Percentiles rank a stretch among this genome's conserved stretches.
Conservation (phyloP, 73 alveolate genomes). For the Paramecium octaurelia region DNA sequence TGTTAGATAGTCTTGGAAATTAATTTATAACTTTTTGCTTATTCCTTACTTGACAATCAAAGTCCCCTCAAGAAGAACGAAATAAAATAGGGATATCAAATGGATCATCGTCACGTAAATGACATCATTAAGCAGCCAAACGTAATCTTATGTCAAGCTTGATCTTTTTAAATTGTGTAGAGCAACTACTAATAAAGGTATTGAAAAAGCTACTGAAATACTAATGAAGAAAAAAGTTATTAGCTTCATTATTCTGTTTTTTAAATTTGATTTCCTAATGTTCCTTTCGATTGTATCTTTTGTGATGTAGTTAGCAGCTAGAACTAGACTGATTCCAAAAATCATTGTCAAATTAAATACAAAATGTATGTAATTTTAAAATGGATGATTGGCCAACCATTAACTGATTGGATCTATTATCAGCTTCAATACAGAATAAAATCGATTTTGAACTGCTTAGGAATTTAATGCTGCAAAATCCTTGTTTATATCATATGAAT, state of each 20-base stretch:
- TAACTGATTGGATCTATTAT: not conserved
- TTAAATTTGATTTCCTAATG: not conserved
- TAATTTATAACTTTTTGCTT: not conserved
- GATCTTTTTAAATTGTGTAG: not conserved
- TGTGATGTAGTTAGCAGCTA: not conserved
- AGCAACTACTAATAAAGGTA: not conserved
- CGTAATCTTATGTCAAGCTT: not conserved
- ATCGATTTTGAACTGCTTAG: not conserved
- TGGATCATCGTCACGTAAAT: not conserved
- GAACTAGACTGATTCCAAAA: not conserved
- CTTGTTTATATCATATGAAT: not conserved
- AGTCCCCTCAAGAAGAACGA: not conserved
- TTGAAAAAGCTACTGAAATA: not conserved
- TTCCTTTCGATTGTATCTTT: not conserved
- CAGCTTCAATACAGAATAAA: not conserved
- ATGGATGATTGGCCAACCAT: not conserved
- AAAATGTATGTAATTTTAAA: not conserved
- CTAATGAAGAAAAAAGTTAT: not conserved
- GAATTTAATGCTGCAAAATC: not conserved
- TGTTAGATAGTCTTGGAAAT: not conserved
- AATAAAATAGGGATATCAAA: not conserved
- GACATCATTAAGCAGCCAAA: not conserved
- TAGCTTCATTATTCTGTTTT: not conserved
- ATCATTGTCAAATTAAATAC: not conserved
- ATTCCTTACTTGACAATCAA: not conserved